Evolutionary conservation across 108 stramenopile genomes (phyloP).

Genomic region (Nitzschia inconspicua): DNA sequence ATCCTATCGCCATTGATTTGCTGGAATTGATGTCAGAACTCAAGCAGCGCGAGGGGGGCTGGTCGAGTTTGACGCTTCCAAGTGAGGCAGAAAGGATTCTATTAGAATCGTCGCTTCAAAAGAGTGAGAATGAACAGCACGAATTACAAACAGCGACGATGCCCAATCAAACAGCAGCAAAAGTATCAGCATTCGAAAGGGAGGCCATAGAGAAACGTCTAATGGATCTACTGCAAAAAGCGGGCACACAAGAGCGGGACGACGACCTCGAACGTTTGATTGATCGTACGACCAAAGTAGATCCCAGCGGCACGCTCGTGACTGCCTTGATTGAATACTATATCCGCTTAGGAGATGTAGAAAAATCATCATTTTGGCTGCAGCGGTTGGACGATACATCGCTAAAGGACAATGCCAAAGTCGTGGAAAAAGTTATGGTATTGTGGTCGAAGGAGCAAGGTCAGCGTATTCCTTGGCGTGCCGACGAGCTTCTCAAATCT

Average conservation of each 20-base stretch:
- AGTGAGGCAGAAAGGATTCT: slow-evolving; percentile 1
- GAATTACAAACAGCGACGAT: neutral
- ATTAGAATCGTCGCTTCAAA: neutral
- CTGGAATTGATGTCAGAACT: neutral
- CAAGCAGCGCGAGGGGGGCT: neutral
- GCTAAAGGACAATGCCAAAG: neutral
- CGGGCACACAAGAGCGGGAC: neutral
- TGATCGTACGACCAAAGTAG: neutral
- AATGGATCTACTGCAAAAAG: slow-evolving; percentile 4
- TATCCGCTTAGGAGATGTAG: slow-evolving; percentile 20
- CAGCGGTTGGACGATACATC: neutral
- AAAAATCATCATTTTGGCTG: slow-evolving; percentile 22
- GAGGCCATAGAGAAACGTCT: slow-evolving; percentile 16
- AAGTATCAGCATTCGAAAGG: slow-evolving; percentile 15
- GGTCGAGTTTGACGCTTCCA: neutral
- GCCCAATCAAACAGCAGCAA: neutral
- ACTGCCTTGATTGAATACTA: slow-evolving; percentile 22
- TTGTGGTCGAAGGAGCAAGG: slow-evolving; percentile 1
- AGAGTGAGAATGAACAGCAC: neutral
- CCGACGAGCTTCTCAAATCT: slow-evolving; percentile 20
- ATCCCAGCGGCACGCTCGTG: neutral
- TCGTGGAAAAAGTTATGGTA: slow-evolving; percentile 12
- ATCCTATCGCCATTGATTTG: neutral
- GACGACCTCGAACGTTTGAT: neutral
- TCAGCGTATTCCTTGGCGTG: slow-evolving; percentile 20